phyloP scores from a whole-genome alignment of 2,329 filamentous ascomycete genomes.

The Curvularia verruculosa region DNA sequence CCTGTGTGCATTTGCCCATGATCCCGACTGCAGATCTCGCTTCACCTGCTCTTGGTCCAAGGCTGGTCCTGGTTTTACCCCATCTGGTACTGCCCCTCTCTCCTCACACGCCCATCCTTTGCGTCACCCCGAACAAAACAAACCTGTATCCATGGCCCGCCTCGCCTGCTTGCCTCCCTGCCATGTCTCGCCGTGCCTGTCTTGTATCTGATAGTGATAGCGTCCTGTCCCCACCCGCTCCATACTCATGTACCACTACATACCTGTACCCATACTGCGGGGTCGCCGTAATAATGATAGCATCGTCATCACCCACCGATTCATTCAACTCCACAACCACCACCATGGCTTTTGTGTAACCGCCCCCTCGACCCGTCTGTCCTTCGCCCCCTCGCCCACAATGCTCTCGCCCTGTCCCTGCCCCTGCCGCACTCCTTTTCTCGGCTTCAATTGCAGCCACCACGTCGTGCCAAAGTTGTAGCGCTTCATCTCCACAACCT shows the following conservation, averaged over 20 bases:
- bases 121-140: constrained; percentile 17
- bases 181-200: background rate
- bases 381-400: constrained; percentile 20
- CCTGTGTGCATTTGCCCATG: constrained; percentile 17
- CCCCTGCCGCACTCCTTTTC: constrained; percentile 37
- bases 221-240: constrained; percentile 9
- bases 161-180: background rate
- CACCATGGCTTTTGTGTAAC: constrained; percentile 43
- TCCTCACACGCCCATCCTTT: constrained; percentile 13
- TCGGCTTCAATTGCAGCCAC: constrained; percentile 56
- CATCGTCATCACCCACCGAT: no score
- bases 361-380: constrained; percentile 23
- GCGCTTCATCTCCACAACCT: constrained; percentile 54
- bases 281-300: constrained; percentile 16
- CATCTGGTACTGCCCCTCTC: constrained; percentile 22
- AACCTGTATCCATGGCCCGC: background rate
- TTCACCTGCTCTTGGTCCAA: constrained; percentile 25
- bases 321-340: constrained; percentile 43
- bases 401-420: constrained; percentile 16
- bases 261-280: constrained; percentile 8
- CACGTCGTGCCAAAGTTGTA: constrained; percentile 58
- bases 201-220: constrained; percentile 13
- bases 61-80: constrained; percentile 15
- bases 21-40: constrained; percentile 26
- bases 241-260: no score